Evolutionary conservation across 208 protist genomes (phyloP).

Genomic region (Leishmania tropica): DNA sequence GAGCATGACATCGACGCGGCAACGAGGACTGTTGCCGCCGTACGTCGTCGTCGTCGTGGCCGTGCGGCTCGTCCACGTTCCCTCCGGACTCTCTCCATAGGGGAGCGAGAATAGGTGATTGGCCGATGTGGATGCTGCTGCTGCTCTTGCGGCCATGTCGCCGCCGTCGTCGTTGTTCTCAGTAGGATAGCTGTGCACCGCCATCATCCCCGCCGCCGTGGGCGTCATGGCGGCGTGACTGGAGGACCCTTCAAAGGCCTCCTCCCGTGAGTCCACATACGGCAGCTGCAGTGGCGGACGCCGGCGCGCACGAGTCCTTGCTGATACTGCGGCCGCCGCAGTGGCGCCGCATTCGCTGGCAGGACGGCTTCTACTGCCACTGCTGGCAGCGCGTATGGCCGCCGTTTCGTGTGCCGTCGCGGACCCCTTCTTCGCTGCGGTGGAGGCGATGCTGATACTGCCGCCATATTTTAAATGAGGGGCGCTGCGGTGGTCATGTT

Average conservation of each 20-base stretch:
- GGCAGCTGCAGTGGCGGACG: constrained; percentile 20
- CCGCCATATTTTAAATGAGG: background rate
- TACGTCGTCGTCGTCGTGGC: too few species aligned
- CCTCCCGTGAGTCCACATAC: constrained; percentile 21
- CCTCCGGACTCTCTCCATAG: too few species aligned
- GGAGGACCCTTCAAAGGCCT: background rate
- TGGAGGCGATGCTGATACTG: background rate
- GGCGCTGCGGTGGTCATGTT: background rate
- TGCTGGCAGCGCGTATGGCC: background rate
- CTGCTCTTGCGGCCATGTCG: too few species aligned
- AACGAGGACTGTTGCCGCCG: background rate
- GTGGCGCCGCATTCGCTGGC: background rate
- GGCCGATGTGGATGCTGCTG: too few species aligned
- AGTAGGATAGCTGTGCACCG: background rate
- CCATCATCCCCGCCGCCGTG: background rate
- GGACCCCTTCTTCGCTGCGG: background rate
- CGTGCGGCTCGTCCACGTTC: too few species aligned
- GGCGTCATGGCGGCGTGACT: constrained; percentile 3
- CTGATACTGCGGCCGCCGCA: background rate
- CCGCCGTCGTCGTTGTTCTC: background rate
- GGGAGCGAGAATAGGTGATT: too few species aligned
- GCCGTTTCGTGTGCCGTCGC: background rate
- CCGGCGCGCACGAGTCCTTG: background rate
- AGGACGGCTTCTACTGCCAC: background rate
- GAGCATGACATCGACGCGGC: background rate